Base-by-base conservation (phyloP, 331 rosid species). In the Pyracantha coccinea region DNA sequence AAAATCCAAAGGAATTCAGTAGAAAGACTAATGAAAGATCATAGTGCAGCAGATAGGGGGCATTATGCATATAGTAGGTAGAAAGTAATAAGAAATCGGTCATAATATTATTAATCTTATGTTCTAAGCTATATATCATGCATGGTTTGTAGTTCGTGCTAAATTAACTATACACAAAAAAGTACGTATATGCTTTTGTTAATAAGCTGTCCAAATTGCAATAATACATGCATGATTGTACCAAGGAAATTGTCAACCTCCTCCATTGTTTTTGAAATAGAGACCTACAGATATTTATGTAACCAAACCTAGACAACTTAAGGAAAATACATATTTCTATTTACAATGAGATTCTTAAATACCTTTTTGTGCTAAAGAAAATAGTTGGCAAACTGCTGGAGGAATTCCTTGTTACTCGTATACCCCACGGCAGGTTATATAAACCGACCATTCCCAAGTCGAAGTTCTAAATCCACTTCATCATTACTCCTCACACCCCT, bases 391-490 rank as follows among this genome's bases (percentile, higher is more conserved):
- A 52, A 19, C 35, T 35, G 21, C 16, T 57, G 76, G 66, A 61
- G 38, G 32, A 61, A 27, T 23, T 72, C 44, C 77, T 25, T 45
- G 59, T 54, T 38, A 58, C 41, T 72, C 6, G 2, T n/a, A 61
- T 33, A 73, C 38, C 29, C 25, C 59, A 17, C n/a, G 15, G 20
- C 41, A 25, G 44, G 15, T 64, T 64, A 17, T 2, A 66, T 7
- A 50, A 20, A 82, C 55, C 53, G 68, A 63, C 86, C 75, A 68
- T 83, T 81, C 44, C 96, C 96, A 73, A 92, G 87, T 59, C 96
- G 91, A 62, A 92, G 97, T 88, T 89, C 97, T 82, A 89, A 88
- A 69, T 92, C 97, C 62, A 92, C 85, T 74, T 89, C 92, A 17
- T 77, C 82, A 25, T 66, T 73, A 14, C 77, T 45, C 69, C 74